Evolutionary conservation across 495 filamentous ascomycete genomes (phyloP), one percentile per base, ranked within the genome.

Genomic region (Tuber calosporum): DNA sequence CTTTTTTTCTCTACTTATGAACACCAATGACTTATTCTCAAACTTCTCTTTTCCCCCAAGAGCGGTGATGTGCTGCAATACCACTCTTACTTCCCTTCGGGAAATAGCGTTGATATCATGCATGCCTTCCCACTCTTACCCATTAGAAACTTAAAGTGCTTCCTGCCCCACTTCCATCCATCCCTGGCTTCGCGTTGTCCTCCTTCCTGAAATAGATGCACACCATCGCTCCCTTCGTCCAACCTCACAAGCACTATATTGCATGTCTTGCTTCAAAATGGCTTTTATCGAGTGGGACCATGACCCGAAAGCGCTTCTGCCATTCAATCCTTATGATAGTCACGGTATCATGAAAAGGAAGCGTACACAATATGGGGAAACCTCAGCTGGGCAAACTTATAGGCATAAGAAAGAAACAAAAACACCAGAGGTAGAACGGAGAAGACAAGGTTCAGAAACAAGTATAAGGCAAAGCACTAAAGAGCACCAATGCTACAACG

Each of bases 381-480:
- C 68, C 40, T 69, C 13, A 6, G 6, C 8, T 34, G n/a, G 38
- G 66, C n/a, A 39, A 45, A 30, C 43, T 42, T 73, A 73, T 36
- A 69, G 42, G 58, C 8, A 34, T 26, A 48, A 48, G 26, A 48
- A 26, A 37, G 22, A 37, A 45, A 7, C 36, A 53, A 73, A 69
- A 37, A 36, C 39, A 58, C 43, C 66, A 58, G 40, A 19, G 30
- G 40, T 22, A 36, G 66, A 36, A 36, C 40, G 34, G 8, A 40
- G 42, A 68, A 19, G 39, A 73, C 58, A 42, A 38, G 5, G 66
- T 38, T 37, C 39, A 69, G 17, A 66, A 41, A 66, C 70, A 75
- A 43, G 69, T 26, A 71, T 66, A 41, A 39, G 62, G 34, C 41
- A 66, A 53, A 17, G 40, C 73, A 75, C 30, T 40, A 62, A 62